Evolutionary conservation across 129 eudicot species (phyloP).

Genomic region (Centella asiatica): DNA sequence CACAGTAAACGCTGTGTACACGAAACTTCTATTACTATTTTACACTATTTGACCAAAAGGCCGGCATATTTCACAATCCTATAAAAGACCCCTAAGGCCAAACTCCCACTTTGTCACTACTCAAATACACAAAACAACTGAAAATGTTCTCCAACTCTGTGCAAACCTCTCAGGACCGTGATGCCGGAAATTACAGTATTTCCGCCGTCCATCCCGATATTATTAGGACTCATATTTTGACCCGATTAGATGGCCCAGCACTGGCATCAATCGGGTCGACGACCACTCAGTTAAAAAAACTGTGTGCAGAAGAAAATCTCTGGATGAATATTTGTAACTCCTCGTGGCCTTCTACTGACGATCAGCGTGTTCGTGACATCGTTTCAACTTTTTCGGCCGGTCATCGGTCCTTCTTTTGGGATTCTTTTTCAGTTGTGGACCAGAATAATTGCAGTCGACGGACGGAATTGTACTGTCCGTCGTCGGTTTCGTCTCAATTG

Average conservation of each 20-base stretch:
- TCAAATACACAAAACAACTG: background rate
- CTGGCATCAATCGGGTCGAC: conserved; percentile 12
- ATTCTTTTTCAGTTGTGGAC: conserved; percentile 10
- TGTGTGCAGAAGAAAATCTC: conserved; percentile 4
- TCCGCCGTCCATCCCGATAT: conserved; percentile 7
- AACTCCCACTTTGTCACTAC: background rate
- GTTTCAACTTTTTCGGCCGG: conserved; percentile 13
- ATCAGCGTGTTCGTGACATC: conserved; percentile 10
- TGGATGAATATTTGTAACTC: conserved; percentile 9
- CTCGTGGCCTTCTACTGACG: conserved; percentile 19
- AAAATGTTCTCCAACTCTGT: background rate
- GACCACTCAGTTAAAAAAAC: conserved; percentile 3
- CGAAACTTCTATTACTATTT: background rate
- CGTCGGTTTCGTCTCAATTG: background rate
- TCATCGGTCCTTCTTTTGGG: conserved; percentile 19
- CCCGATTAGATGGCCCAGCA: conserved; percentile 12
- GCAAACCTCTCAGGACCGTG: too few relatives aligned
- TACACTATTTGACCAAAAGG: background rate
- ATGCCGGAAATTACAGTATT: background rate
- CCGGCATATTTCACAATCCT: background rate
- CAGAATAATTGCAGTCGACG: background rate
- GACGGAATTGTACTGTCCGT: background rate
- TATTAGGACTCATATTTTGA: conserved; percentile 9
- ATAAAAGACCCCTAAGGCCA: background rate
- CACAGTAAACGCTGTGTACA: background rate